phyloP scores from a whole-genome alignment of 148 eudicot species.

The Silene uniflora region DNA sequence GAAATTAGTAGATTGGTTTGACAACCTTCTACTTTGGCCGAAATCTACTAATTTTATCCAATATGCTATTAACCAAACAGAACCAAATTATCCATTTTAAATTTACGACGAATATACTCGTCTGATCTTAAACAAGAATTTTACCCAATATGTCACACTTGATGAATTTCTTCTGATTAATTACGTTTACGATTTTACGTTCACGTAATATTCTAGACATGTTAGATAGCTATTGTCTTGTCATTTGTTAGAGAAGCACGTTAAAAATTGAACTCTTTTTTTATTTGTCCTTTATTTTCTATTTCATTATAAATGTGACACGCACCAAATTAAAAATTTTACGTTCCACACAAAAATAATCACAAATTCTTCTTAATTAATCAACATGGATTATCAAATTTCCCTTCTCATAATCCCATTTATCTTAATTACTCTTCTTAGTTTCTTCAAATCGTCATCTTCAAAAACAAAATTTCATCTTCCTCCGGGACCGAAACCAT shows the following conservation, averaged over 20 bases:
- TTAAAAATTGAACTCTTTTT: too few species aligned
- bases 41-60: too few species aligned
- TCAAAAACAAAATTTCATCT: conserved; percentile 12
- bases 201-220: not conserved
- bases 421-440: not conserved
- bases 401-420: not conserved
- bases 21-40: too few species aligned
- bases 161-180: not conserved
- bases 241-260: not conserved
- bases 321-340: not conserved
- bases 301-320: not conserved
- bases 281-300: not conserved
- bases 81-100: too few species aligned
- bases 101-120: too few species aligned
- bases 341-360: not conserved
- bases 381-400: not conserved
- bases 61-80: too few species aligned
- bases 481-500: conserved; percentile 42
- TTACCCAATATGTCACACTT: too few species aligned
- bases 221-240: not conserved
- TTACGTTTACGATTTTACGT: not conserved
- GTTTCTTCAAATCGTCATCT: not conserved
- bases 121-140: too few species aligned
- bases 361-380: not conserved
- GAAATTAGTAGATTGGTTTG: too few species aligned